A percentile compares a stretch with the other conserved stretches of the same genome.
Evolutionary conservation across 2,329 filamentous ascomycete species (phyloP).

Genomic region (Annulohypoxylon truncatum): DNA sequence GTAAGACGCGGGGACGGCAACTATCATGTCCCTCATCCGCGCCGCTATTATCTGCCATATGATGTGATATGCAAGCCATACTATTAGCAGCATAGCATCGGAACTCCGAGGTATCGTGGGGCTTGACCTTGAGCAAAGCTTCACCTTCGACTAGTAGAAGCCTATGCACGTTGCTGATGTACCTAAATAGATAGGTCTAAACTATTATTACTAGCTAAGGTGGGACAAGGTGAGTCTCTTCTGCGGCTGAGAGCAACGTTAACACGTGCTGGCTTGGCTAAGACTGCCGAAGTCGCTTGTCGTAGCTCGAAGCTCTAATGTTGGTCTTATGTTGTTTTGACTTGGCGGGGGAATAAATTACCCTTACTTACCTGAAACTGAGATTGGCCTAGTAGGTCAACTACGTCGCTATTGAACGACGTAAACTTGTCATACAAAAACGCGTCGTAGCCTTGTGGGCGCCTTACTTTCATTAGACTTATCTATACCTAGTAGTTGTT

Average conservation of each 20-base stretch:
- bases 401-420: neutral
- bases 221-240: conserved; percentile 21
- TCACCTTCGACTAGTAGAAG: conserved; percentile 3
- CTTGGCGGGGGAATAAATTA: neutral
- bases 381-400: neutral
- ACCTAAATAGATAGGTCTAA: neutral
- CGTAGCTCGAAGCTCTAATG: too few relatives aligned
- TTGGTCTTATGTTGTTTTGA: neutral
- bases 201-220: conserved; percentile 10
- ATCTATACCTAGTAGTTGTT: neutral
- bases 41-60: conserved; percentile 24
- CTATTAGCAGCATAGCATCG: conserved; percentile 14
- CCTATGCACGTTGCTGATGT: conserved; percentile 2
- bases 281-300: conserved; percentile 6
- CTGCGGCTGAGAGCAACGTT: conserved; percentile 13
- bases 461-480: neutral
- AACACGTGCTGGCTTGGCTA: conserved; percentile 14
- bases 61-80: conserved; percentile 30
- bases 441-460: neutral
- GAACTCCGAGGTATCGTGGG: conserved; percentile 27
- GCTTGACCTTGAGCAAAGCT: neutral
- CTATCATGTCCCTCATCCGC: conserved; percentile 20
- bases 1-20: conserved; percentile 10
- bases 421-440: neutral
- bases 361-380: neutral